Evolutionary conservation across 2,329 filamentous ascomycete genomes (phyloP).

Genomic region (Aspergillus novofumigatus): DNA sequence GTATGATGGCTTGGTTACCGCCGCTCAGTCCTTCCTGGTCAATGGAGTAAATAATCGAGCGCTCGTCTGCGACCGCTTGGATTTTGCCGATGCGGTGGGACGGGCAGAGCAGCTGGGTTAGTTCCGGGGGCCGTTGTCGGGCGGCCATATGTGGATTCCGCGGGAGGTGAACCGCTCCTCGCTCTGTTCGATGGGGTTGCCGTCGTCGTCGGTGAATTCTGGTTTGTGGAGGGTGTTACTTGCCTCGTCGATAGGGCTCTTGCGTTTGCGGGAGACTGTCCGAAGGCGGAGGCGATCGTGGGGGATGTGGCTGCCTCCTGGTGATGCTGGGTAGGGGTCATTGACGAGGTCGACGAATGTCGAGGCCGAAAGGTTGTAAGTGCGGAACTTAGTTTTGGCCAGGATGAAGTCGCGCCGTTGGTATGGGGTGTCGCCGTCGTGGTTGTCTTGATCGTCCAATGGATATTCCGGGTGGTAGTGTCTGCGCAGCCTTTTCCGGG

Average conservation of each 20-base stretch:
- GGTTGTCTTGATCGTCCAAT: slow-evolving; percentile 13
- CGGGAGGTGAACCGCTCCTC: slow-evolving; percentile 39
- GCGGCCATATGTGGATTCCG: slow-evolving; percentile 40
- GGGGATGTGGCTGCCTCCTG: slow-evolving; percentile 23
- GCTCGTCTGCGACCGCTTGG: slow-evolving; percentile 35
- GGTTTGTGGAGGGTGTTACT: slow-evolving; percentile 27
- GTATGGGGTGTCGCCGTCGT: not conserved
- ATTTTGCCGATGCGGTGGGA: slow-evolving; percentile 29
- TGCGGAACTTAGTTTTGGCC: slow-evolving; percentile 41
- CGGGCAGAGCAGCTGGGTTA: slow-evolving; percentile 39
- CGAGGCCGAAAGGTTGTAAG: slow-evolving; percentile 38
- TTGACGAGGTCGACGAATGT: slow-evolving; percentile 44
- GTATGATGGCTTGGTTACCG: slow-evolving; percentile 30
- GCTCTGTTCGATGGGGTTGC: slow-evolving; percentile 26
- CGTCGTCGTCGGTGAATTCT: slow-evolving; percentile 22
- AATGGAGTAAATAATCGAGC: slow-evolving; percentile 39
- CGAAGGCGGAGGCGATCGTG: slow-evolving; percentile 40
- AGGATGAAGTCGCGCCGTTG: slow-evolving; percentile 39
- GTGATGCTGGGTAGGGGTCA: slow-evolving; percentile 26
- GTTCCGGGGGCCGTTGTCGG: slow-evolving; percentile 35
- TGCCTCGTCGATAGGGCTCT: slow-evolving; percentile 34
- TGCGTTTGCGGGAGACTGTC: slow-evolving; percentile 40
- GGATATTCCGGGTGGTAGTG: slow-evolving; percentile 41
- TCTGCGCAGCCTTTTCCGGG: slow-evolving; percentile 34
- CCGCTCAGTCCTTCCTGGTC: slow-evolving; percentile 20